These are phyloP conservation scores for Teratosphaeria zuluensis DNA, from an alignment of 2,329 filamentous ascomycete species.

Conservation along the genomic window DNA sequence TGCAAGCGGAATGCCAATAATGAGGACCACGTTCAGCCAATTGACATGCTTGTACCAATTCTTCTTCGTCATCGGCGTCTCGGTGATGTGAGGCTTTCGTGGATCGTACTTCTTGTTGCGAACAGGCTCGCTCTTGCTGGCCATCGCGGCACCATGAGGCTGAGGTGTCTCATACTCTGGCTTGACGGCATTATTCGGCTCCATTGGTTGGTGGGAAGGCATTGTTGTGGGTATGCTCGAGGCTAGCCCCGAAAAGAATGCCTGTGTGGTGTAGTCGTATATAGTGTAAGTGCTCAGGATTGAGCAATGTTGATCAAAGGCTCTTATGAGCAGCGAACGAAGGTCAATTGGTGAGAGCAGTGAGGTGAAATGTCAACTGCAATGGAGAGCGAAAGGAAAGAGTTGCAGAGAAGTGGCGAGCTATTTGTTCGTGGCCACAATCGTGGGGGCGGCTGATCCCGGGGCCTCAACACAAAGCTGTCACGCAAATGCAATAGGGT, in stretches of 20 bases:
- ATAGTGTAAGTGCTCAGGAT: conserved; percentile 2
- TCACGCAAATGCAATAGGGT: neutral
- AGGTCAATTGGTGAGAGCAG: conserved; percentile 1
- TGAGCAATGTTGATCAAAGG: conserved; percentile 1
- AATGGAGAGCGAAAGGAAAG: neutral
- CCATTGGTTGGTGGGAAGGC: conserved; percentile 43
- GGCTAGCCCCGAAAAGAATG: neutral
- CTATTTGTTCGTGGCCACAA: neutral
- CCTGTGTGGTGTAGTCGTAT: neutral
- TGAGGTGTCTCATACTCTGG: conserved; percentile 37
- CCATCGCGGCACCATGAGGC: conserved; percentile 38
- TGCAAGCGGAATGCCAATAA: conserved; percentile 64
- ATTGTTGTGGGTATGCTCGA: conserved; percentile 26
- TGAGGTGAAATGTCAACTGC: neutral
- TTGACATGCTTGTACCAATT: conserved; percentile 93
- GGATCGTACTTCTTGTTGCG: conserved; percentile 45
- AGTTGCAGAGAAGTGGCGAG: neutral
- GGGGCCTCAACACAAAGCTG: neutral
- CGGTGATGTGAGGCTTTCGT: conserved; percentile 78
- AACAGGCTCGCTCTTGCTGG: conserved; percentile 39
- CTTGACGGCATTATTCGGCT: conserved; percentile 40
- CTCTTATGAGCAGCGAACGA: neutral
- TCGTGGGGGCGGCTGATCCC: neutral
- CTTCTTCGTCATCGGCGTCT: conserved; percentile 64
- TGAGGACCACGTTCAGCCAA: conserved; percentile 81